Percentiles rank a stretch among this genome's conserved stretches.
Evolutionary conservation across 495 filamentous ascomycete genomes (phyloP).

Genomic region (Penicillium ucsense): DNA sequence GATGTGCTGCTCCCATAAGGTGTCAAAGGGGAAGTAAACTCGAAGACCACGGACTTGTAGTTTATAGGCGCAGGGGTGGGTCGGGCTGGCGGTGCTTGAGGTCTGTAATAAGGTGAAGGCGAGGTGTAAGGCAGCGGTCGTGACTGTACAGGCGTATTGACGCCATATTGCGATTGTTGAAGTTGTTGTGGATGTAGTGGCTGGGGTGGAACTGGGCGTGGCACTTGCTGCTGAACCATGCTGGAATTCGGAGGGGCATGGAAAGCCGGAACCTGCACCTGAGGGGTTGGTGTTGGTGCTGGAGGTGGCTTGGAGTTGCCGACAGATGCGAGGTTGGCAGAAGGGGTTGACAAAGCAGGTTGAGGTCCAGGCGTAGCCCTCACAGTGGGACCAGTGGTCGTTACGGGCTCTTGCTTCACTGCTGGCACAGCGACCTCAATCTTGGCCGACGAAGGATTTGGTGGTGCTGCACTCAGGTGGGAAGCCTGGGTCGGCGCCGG

Average conservation of each 20-base stretch:
- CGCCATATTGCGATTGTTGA: constrained; percentile 24
- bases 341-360: neutral
- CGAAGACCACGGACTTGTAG: constrained; percentile 68
- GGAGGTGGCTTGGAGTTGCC: constrained; percentile 11
- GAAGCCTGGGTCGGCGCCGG: constrained; percentile 7
- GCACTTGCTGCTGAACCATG: constrained; percentile 12
- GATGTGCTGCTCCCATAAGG: constrained; percentile 41
- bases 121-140: constrained; percentile 28
- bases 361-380: constrained; percentile 12
- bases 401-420: constrained; percentile 28
- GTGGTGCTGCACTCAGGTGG: neutral
- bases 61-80: constrained; percentile 38
- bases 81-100: constrained; percentile 12
- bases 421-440: constrained; percentile 7
- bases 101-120: constrained; percentile 28
- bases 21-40: constrained; percentile 53
- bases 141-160: constrained; percentile 28
- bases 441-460: constrained; percentile 4
- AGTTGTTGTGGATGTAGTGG: constrained; percentile 22
- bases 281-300: constrained; percentile 5
- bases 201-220: constrained; percentile 21
- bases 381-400: neutral
- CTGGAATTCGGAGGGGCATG: constrained; percentile 9
- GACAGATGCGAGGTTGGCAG: constrained; percentile 10
- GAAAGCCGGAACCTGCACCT: constrained; percentile 16